Evolutionary conservation across 257 asterid genomes (phyloP), one percentile per base, ranked within the genome.

Genomic region (Solanum habrochaites): DNA sequence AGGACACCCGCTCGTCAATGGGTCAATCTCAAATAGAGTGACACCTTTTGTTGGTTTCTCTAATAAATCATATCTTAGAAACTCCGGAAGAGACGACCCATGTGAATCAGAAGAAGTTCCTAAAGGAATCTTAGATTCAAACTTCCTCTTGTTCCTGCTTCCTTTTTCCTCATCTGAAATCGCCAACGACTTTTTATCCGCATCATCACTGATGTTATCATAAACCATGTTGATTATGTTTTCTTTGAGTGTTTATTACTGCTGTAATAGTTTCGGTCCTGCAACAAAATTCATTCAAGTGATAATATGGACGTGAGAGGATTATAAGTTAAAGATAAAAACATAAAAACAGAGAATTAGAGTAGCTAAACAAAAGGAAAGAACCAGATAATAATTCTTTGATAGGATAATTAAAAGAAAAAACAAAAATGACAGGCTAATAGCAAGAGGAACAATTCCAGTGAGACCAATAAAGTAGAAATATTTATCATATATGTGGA

Each of bases 101-200:
- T 93, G 83, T 56, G 86, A 85, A 62, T 91, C 92, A 8, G 73
- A 82, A 13, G 91, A 88, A 45, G 77, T 56, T 67, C 92, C 92
- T 11, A 83, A 37, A 0, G 93, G 85, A 78, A 85, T 70, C 74
- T 94, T 96, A 23, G 94, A 42, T 67, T 92, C 35, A 86, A 86
- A 92, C 81, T 95, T 96, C 92, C 97, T 89, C 89, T 96, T 96
- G 84, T 95, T 95, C 88, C 93, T 89, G 47, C 94, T 90, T 86
- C 90, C 94, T 82, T 92, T 91, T 82, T 88, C 93, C 43, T 45
- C 85, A 86, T 87, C 78, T 40, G 77, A 81, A 88, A 56, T 89
- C 71, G 88, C 47, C 5, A 88, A 60, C 11, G 72, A 66, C 40
- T 86, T 87, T 20, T 91, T 92, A 81, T 31, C 69, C 78, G 86